A percentile compares a stretch with the other conserved stretches of the same genome.
Conservation (phyloP, 352 stramenopile genomes). For the Phytophthora sansomeana region DNA sequence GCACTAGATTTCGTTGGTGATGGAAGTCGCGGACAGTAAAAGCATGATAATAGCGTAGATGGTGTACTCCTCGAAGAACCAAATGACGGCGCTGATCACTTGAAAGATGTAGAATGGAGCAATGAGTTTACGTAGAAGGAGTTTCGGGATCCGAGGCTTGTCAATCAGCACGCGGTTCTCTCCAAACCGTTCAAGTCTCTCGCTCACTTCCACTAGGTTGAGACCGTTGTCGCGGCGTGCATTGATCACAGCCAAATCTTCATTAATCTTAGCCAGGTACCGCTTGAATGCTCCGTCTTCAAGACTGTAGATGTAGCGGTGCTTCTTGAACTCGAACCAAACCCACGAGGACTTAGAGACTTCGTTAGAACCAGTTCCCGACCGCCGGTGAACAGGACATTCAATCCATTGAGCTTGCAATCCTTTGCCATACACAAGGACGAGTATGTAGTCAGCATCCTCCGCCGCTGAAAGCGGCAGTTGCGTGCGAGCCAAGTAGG, state of each 20-base stretch:
- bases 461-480: constrained; percentile 34
- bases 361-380: neutral
- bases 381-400: constrained; percentile 26
- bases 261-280: constrained; percentile 52
- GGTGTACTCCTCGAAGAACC: constrained; percentile 57
- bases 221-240: constrained; percentile 43
- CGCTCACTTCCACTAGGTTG: constrained; percentile 11
- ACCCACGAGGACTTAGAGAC: constrained; percentile 26
- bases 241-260: constrained; percentile 42
- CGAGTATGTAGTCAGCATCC: constrained; percentile 60
- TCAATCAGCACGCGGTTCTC: constrained; percentile 62
- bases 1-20: constrained; percentile 56
- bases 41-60: constrained; percentile 63
- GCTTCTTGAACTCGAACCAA: constrained; percentile 83
- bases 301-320: constrained; percentile 67
- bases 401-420: constrained; percentile 56
- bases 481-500: constrained; percentile 49
- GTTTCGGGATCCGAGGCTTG: constrained; percentile 39
- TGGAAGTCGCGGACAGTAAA: constrained; percentile 48
- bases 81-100: constrained; percentile 58
- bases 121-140: constrained; percentile 62
- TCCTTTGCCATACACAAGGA: constrained; percentile 51
- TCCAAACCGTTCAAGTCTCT: constrained; percentile 49
- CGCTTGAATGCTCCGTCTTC: constrained; percentile 62
- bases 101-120: constrained; percentile 76